Base-by-base conservation (phyloP, 257 asterid genomes). In the Solanum etuberosum region DNA sequence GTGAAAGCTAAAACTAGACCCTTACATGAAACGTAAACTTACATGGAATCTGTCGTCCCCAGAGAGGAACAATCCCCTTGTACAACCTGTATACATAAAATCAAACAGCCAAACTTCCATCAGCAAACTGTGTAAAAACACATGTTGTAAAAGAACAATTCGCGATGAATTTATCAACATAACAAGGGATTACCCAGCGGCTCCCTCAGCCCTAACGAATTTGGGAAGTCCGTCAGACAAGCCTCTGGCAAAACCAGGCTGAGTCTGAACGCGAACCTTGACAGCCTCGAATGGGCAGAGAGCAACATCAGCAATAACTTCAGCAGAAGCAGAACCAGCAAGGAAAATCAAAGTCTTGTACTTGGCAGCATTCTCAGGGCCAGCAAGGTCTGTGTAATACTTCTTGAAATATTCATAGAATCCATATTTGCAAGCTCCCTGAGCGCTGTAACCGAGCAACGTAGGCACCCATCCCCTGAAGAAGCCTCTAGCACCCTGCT, bases 21-120 rank as follows among this genome's bases (percentile, higher is more conserved):
- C 2, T 18, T 7, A 8, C 25, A 43, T 43, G 51, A 4, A 46
- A 51, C 16, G 59, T 51, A 73, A 35, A 84, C 93, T 90, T 90
- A 94, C 97, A 94, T 87, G 97, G 97, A 90, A 94, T 94, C 46
- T 94, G 97, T 21, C 97, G 91, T 80, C 97, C 97, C 97, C 97
- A 94, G 18, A 94, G 97, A 42, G 97, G 96, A 89, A 91, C 93
- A 34, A 94, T 84, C 88, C 97, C 97, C 87, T 91, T 94, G 84
- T 92, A 94, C 38, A 93, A 89, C 91, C 97, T 93, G 92, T 83
- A 90, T 2, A 40, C 74, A 86, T 86, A 74, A 83, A n/a, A n/a
- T 43, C 14, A 31, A 72, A 43, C 8, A 9, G 9, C 37, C 38
- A 85, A 61, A 3, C 73, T 11, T 70, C 15, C 13, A 7, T 27